phyloP scores from a whole-genome alignment of 371 early-diverging fungal species.

The Mucor piriformis region DNA sequence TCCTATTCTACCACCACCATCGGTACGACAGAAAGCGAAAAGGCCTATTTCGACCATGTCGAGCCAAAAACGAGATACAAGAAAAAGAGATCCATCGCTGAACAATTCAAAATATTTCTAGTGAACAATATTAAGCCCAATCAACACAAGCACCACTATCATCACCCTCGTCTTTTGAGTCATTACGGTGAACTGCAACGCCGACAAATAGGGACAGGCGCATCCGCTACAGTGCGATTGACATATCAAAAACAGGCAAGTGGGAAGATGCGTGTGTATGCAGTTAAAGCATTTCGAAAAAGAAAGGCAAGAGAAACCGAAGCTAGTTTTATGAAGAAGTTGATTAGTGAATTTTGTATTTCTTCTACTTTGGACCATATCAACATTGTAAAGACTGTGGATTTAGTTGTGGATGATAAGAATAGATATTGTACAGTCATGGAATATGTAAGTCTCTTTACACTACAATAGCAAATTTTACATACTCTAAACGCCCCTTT shows the following conservation, averaged over 20 bases:
- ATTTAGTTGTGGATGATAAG: slow-evolving; percentile 61
- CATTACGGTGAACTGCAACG: slow-evolving; percentile 24
- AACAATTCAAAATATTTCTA: slow-evolving; percentile 7
- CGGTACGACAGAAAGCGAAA: background rate
- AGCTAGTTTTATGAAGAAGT: slow-evolving; percentile 62
- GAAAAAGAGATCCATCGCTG: background rate
- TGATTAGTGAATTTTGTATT: slow-evolving; percentile 78
- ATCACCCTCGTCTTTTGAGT: slow-evolving; percentile 2
- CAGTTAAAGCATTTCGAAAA: slow-evolving; percentile 67
- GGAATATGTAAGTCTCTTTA: slow-evolving; percentile 58
- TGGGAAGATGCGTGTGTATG: slow-evolving; percentile 22
- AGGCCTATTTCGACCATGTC: background rate
- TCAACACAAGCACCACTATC: slow-evolving; percentile 1
- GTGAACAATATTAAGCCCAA: background rate
- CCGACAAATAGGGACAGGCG: slow-evolving; percentile 27
- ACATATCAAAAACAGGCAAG: slow-evolving; percentile 11
- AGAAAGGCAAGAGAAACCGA: slow-evolving; percentile 52
- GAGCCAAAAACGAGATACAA: background rate
- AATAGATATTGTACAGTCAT: slow-evolving; percentile 63
- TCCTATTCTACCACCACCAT: background rate
- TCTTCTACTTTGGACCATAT: slow-evolving; percentile 62
- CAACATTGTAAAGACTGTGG: slow-evolving; percentile 72
- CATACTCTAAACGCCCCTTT: slow-evolving; percentile 10
- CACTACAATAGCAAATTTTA: background rate
- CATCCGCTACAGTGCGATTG: slow-evolving; percentile 30